Evolutionary conservation across 2,329 filamentous ascomycete genomes (phyloP).

Genomic region (Nemania sp.): DNA sequence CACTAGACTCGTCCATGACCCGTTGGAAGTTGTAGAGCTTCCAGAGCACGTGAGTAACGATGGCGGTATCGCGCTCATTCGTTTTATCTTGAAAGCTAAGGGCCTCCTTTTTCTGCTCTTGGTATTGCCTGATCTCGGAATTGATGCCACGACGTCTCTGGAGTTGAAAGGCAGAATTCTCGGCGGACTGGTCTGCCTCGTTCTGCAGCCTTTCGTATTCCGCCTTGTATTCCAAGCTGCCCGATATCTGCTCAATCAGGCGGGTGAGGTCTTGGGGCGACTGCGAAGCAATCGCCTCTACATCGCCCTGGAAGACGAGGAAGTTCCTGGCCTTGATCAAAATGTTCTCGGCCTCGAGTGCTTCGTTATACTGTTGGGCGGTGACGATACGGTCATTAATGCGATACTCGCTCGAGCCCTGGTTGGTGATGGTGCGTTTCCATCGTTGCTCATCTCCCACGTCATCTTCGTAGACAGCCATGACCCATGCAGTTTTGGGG

Average conservation of each 20-base stretch:
- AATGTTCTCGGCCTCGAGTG: slow-evolving; percentile 91
- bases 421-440: slow-evolving; percentile 91
- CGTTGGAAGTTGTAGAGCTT: slow-evolving; percentile 95
- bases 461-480: slow-evolving; percentile 98
- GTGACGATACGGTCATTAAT: slow-evolving; percentile 92
- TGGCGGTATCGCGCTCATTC: slow-evolving; percentile 85
- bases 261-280: slow-evolving; percentile 91
- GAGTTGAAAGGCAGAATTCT: slow-evolving; percentile 87
- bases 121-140: slow-evolving; percentile 95
- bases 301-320: slow-evolving; percentile 96
- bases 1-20: slow-evolving; percentile 88
- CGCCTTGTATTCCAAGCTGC: slow-evolving; percentile 89
- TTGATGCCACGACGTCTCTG: slow-evolving; percentile 92
- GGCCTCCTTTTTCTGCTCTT: slow-evolving; percentile 94
- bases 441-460: slow-evolving; percentile 92
- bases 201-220: slow-evolving; percentile 92
- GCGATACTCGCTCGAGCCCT: slow-evolving; percentile 90
- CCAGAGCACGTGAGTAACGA: slow-evolving; percentile 93
- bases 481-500: slow-evolving; percentile 96
- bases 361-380: slow-evolving; percentile 90
- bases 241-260: slow-evolving; percentile 96
- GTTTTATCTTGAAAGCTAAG: slow-evolving; percentile 92
- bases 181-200: slow-evolving; percentile 82
- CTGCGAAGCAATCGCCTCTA: slow-evolving; percentile 94
- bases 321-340: slow-evolving; percentile 98